Evolutionary conservation across 2,329 filamentous ascomycete species (phyloP).

Genomic region (Arachnomyces sp.): DNA sequence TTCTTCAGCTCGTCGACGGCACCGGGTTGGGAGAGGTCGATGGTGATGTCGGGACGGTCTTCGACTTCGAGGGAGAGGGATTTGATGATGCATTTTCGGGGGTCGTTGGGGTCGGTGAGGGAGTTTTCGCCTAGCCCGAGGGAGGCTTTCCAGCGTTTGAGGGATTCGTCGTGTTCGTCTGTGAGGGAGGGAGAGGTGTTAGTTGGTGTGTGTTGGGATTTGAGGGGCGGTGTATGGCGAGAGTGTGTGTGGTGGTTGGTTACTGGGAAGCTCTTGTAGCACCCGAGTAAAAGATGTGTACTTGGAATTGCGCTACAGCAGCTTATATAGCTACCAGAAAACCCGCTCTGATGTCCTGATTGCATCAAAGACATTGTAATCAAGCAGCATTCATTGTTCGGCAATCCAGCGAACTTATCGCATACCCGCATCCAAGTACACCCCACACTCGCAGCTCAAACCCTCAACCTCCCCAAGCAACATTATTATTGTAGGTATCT

Average conservation of each 20-base stretch:
- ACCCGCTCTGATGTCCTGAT: not conserved
- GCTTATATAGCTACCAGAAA: not conserved
- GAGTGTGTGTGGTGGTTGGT: no score
- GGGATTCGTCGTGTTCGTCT: conserved; percentile 77
- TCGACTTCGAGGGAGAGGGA: conserved; percentile 80
- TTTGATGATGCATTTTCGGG: conserved; percentile 86
- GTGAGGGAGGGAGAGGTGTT: conserved; percentile 1
- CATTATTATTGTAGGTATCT: conserved; percentile 27
- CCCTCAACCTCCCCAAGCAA: no score
- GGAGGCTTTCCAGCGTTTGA: conserved; percentile 95
- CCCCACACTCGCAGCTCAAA: no score
- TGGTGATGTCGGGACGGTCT: conserved; percentile 74
- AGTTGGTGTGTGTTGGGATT: no score
- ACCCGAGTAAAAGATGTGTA: conserved; percentile 6
- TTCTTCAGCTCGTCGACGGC: conserved; percentile 72
- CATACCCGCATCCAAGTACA: no score
- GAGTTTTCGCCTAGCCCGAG: conserved; percentile 72
- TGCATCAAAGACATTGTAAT: not conserved
- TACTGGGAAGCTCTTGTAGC: no score
- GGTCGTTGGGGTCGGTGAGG: conserved; percentile 69
- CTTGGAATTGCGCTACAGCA: conserved; percentile 1
- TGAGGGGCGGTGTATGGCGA: not conserved
- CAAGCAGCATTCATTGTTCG: no score
- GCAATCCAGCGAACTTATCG: no score
- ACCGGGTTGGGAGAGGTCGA: conserved; percentile 70